These are phyloP conservation scores for Acanthamoeba divionensis DNA, from an alignment of 208 protist genomes.

Conservation along the genomic window DNA sequence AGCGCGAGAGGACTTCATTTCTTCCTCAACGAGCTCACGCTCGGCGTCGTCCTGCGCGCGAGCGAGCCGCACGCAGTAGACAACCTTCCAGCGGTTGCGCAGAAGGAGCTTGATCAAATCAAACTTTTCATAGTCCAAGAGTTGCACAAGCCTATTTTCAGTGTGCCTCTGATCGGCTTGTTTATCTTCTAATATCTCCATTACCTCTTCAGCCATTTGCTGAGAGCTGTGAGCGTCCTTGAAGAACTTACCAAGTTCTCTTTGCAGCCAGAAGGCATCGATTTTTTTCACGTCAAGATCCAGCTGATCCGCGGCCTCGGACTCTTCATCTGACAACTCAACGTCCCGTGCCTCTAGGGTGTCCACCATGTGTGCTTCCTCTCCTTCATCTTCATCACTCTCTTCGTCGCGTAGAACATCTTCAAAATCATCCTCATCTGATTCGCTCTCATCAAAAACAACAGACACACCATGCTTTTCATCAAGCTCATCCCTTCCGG, in stretches of 20 bases:
- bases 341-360: neutral
- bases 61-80: slow-evolving; percentile 78
- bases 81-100: slow-evolving; percentile 74
- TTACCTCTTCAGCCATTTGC: slow-evolving; percentile 78
- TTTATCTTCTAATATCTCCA: slow-evolving; percentile 75
- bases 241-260: slow-evolving; percentile 77
- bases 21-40: slow-evolving; percentile 73
- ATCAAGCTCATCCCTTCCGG: slow-evolving; percentile 56
- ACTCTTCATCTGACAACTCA: neutral
- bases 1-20: slow-evolving; percentile 72
- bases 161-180: slow-evolving; percentile 73
- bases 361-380: slow-evolving; percentile 32
- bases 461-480: slow-evolving; percentile 82
- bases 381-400: neutral
- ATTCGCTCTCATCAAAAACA: slow-evolving; percentile 84
- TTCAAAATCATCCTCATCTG: slow-evolving; percentile 66
- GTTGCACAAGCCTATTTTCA: slow-evolving; percentile 83
- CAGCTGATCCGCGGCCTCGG: neutral
- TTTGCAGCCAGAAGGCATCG: slow-evolving; percentile 90
- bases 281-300: slow-evolving; percentile 77
- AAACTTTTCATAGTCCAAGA: slow-evolving; percentile 88
- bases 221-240: slow-evolving; percentile 80
- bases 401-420: slow-evolving; percentile 52
- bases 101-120: slow-evolving; percentile 86
- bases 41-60: slow-evolving; percentile 77